phyloP scores from a whole-genome alignment of 2,329 filamentous ascomycete genomes.

The Fusarium fracticaudum region DNA sequence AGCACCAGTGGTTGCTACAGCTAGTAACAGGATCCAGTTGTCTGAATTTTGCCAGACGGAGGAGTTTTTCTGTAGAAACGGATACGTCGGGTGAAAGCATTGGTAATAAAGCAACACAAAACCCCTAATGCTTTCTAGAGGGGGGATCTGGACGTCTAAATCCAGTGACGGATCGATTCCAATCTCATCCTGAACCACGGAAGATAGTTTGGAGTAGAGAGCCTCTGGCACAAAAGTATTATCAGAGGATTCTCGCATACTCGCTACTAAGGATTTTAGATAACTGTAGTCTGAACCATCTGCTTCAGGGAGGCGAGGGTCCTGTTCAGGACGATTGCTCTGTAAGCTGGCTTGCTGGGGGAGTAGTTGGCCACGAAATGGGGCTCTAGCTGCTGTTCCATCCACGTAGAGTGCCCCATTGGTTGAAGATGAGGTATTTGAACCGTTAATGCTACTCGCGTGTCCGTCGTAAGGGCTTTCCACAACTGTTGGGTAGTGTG shows the following conservation, averaged over 20 bases:
- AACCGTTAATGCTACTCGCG: neutral
- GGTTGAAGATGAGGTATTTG: conserved; percentile 1
- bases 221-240: neutral
- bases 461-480: neutral
- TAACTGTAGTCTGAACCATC: neutral
- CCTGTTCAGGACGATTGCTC: neutral
- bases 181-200: neutral
- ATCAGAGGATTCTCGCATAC: neutral
- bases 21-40: conserved; percentile 3
- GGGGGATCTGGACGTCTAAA: neutral
- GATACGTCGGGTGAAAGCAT: conserved; percentile 26
- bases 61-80: conserved; percentile 16
- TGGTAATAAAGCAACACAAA: conserved; percentile 26
- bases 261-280: neutral
- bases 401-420: conserved; percentile 17
- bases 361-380: conserved; percentile 12
- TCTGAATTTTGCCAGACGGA: neutral
- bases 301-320: neutral
- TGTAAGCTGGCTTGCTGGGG: neutral
- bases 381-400: conserved; percentile 15
- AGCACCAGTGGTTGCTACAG: conserved; percentile 6
- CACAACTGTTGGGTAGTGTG: neutral
- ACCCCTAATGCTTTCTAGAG: conserved; percentile 3
- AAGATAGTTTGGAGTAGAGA: neutral
- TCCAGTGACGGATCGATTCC: neutral